Evolutionary conservation across 495 filamentous ascomycete species (phyloP).

Genomic region (Lasiosphaeria miniovina): DNA sequence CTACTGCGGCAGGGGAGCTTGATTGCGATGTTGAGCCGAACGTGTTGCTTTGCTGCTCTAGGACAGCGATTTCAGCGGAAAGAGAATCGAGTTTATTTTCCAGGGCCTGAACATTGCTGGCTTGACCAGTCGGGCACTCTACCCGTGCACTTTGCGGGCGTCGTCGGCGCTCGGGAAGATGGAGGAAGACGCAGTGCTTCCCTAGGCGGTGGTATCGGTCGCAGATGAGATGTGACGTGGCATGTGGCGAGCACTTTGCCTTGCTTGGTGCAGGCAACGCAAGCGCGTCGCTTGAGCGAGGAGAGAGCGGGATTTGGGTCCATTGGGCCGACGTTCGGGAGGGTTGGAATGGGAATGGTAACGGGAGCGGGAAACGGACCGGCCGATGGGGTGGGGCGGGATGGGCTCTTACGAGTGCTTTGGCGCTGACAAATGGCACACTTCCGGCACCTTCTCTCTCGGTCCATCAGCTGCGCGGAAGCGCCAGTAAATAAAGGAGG

Average conservation of each 20-base stretch:
- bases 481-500: no score
- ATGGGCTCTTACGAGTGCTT: not conserved
- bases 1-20: no score
- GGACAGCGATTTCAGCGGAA: no score
- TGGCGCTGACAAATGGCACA: not conserved
- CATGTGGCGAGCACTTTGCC: not conserved
- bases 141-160: not conserved
- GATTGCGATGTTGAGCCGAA: no score
- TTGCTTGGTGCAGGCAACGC: not conserved
- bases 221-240: not conserved
- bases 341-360: not conserved
- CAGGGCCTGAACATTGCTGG: no score
- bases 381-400: not conserved
- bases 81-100: no score
- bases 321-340: not conserved
- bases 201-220: not conserved
- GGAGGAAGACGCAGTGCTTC: not conserved
- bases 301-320: not conserved
- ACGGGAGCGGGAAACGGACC: not conserved
- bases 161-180: not conserved
- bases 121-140: not conserved
- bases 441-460: not conserved
- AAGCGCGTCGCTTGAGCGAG: not conserved
- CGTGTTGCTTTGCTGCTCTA: no score
- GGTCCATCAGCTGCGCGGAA: no score